Evolutionary conservation across 352 stramenopile genomes (phyloP), one percentile per base, ranked within the genome.

Genomic region (Phytophthora meadii): DNA sequence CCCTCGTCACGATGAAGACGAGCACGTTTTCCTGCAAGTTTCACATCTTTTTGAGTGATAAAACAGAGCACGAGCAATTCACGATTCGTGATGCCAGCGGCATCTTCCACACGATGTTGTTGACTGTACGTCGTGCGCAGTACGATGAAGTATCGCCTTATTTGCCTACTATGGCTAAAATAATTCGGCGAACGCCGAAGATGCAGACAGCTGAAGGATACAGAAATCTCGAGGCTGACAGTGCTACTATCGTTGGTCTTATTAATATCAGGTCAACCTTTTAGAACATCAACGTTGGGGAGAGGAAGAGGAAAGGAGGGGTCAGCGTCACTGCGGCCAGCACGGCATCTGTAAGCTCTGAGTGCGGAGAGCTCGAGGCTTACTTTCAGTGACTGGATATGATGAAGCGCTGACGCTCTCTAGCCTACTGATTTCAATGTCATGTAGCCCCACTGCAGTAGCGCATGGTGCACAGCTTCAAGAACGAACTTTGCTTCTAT

Each of bases 131-230:
- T 95, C 86, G 27, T 85, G 87, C 47, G 94, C 85, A 14, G 82
- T 84, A 30, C 88, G 85, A 47, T 95, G 94, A 95, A 4, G 88
- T 95, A 65, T 95, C 88, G 17, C 88, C 88, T 8, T 94, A 73
- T 46, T 95, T 86, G 25, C 88, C 88, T 9, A 81, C 1, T 1
- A 22, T 22, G 19, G 1, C 19, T 22, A 22, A 22, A 22, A 22
- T 93, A 69, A 95, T 94, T 44, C 88, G 85, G 8, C 88, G 84
- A 19, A 93, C 84, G 37, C 88, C 88, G 64, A 95, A 95, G 50
- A 95, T 95, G 65, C 88, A 95, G 42, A 95, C 88, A 49, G 94
- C 85, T 3, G 88, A 95, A 63, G 12, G 88, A 95, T 95, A 22
- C 88, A 6, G 88, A 95, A 27, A 86, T 70, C 7, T 85, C 88